Evolutionary conservation across 257 asterid genomes (phyloP).

Genomic region (Leonotis leonurus): DNA sequence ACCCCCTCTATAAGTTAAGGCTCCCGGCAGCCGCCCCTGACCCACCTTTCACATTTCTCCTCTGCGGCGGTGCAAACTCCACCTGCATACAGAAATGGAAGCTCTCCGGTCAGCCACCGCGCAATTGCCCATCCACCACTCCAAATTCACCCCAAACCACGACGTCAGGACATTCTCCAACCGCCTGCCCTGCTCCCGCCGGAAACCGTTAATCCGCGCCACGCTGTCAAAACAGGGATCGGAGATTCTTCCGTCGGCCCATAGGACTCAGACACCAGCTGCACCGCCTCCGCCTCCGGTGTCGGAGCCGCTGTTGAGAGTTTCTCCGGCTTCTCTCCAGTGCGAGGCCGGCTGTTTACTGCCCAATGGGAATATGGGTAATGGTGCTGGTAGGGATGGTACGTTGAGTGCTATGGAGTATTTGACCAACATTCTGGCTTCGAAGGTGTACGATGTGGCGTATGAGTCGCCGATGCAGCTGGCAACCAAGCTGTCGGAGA

Average conservation of each 20-base stretch:
- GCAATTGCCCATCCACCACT: slow-evolving; percentile 23
- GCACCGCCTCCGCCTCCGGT: slow-evolving; percentile 15
- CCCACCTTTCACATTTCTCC: slow-evolving; percentile 12
- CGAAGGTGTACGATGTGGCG: slow-evolving; percentile 84
- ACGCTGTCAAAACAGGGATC: slow-evolving; percentile 38
- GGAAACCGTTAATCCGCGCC: slow-evolving; percentile 23
- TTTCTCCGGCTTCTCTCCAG: slow-evolving; percentile 48
- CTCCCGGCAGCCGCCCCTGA: background rate
- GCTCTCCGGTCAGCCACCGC: slow-evolving; percentile 25
- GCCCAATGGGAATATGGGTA: slow-evolving; percentile 31
- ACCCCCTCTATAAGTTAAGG: background rate
- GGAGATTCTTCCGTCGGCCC: slow-evolving; percentile 19
- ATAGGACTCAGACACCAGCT: slow-evolving; percentile 12
- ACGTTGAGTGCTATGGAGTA: slow-evolving; percentile 50
- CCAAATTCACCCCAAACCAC: slow-evolving; percentile 23
- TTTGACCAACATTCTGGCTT: slow-evolving; percentile 56
- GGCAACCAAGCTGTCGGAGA: slow-evolving; percentile 60
- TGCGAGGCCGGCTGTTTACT: slow-evolving; percentile 57
- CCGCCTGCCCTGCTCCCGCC: slow-evolving; percentile 24
- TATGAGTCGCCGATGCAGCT: slow-evolving; percentile 66
- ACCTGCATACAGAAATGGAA: slow-evolving; percentile 32
- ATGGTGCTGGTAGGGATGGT: slow-evolving; percentile 20
- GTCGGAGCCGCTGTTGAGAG: slow-evolving; percentile 23
- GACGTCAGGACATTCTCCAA: slow-evolving; percentile 11
- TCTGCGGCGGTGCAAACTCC: slow-evolving; percentile 14